Percentiles rank a stretch among this genome's conserved stretches.
These are phyloP conservation scores for Trametes cubensis DNA, from an alignment of 768 basidiomycete genomes.

Conservation along the genomic window DNA sequence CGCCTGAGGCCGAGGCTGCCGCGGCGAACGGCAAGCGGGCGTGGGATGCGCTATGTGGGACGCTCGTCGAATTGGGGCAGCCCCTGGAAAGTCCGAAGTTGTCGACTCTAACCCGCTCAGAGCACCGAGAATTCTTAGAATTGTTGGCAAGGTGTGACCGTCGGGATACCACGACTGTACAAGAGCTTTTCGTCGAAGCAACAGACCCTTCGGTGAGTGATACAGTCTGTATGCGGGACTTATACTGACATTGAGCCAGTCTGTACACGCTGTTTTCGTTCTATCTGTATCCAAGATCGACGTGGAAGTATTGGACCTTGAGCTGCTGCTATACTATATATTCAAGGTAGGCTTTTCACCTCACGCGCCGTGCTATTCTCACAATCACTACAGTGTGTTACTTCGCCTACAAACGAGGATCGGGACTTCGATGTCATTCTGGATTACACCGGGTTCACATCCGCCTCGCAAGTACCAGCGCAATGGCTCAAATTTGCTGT, in stretches of 20 bases:
- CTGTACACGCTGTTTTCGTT: conserved; percentile 56
- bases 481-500: conserved; percentile 81
- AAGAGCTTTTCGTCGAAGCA: conserved; percentile 66
- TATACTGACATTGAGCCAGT: conserved; percentile 31
- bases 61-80: conserved; percentile 77
- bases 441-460: conserved; percentile 79
- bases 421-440: conserved; percentile 71
- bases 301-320: conserved; percentile 78
- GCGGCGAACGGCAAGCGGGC: conserved; percentile 73
- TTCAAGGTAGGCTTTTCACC: conserved; percentile 58
- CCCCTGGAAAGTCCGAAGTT: conserved; percentile 67
- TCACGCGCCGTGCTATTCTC: not conserved
- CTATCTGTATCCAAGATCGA: conserved; percentile 70
- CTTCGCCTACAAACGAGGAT: conserved; percentile 47
- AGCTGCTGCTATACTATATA: conserved; percentile 75
- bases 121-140: conserved; percentile 68
- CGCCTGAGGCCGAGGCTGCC: conserved; percentile 45
- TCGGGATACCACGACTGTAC: conserved; percentile 61
- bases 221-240: not conserved
- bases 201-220: conserved; percentile 16
- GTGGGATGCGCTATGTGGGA: conserved; percentile 79
- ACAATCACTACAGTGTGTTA: conserved; percentile 48
- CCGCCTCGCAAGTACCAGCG: conserved; percentile 75
- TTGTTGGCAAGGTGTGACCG: conserved; percentile 67
- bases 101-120: conserved; percentile 47